Evolutionary conservation across 1,139 yeast species (phyloP).

Genomic region (Diutina scorzettiae): DNA sequence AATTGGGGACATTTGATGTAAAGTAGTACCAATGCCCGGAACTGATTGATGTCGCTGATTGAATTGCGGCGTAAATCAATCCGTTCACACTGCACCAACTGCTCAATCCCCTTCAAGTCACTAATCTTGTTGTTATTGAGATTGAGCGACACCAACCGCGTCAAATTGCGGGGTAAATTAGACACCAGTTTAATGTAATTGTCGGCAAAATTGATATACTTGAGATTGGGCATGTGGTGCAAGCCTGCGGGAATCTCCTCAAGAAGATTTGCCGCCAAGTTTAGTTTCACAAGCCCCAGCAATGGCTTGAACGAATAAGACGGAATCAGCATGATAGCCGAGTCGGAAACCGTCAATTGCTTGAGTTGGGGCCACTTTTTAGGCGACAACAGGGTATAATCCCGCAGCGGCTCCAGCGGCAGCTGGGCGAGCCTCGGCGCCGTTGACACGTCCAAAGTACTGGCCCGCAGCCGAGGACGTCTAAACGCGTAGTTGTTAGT

Average conservation of each 20-base stretch:
- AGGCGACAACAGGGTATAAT: conserved; percentile 21
- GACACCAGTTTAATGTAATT: conserved; percentile 28
- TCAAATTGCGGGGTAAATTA: conserved; percentile 23
- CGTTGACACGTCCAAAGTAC: conserved; percentile 1
- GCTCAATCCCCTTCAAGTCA: conserved; percentile 38
- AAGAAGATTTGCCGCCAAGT: conserved; percentile 42
- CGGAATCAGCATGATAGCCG: conserved; percentile 36
- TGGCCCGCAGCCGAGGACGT: conserved; percentile 6
- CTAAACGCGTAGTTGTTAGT: conserved; percentile 1
- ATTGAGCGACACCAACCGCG: conserved; percentile 37
- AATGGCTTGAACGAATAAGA: conserved; percentile 37
- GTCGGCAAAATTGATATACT: conserved; percentile 45
- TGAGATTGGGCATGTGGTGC: conserved; percentile 33
- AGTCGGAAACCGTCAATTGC: conserved; percentile 46
- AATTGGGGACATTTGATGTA: conserved; percentile 23
- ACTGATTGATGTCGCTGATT: conserved; percentile 19
- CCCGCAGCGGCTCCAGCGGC: neutral
- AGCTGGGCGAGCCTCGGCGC: neutral
- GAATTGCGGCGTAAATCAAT: conserved; percentile 46
- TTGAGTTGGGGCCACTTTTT: conserved; percentile 42
- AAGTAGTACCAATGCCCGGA: conserved; percentile 26
- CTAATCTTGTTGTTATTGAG: conserved; percentile 40
- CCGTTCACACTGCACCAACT: conserved; percentile 33
- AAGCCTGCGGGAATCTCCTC: conserved; percentile 42
- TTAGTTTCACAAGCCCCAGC: conserved; percentile 40